Conservation (phyloP, 306 rosid genomes). For the Argentina anserina region DNA sequence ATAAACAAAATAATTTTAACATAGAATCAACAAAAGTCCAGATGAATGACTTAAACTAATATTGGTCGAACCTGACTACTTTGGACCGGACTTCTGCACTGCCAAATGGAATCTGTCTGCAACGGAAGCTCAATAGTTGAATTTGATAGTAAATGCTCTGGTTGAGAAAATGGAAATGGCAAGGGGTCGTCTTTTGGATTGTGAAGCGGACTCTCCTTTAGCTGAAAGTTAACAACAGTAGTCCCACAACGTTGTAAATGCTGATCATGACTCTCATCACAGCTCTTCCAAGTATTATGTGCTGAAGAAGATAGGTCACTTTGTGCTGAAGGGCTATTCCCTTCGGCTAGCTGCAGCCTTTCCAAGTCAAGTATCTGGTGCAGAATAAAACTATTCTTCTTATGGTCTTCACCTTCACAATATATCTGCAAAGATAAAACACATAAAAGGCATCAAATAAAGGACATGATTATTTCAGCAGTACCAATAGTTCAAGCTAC, state of each 20-base stretch:
- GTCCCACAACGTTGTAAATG: slow-evolving; percentile 32
- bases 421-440: slow-evolving; percentile 35
- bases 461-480: neutral
- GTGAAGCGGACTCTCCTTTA: slow-evolving; percentile 25
- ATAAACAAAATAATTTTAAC: neutral
- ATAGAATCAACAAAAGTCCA: too few species aligned
- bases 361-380: slow-evolving; percentile 73
- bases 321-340: slow-evolving; percentile 29
- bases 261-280: slow-evolving; percentile 36
- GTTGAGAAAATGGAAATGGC: slow-evolving; percentile 49
- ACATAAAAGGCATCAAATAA: neutral
- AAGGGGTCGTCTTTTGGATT: slow-evolving; percentile 43
- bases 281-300: slow-evolving; percentile 27
- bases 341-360: slow-evolving; percentile 48
- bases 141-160: slow-evolving; percentile 48
- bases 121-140: slow-evolving; percentile 46
- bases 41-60: slow-evolving; percentile 8
- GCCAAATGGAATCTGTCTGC: slow-evolving; percentile 68
- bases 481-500: slow-evolving; percentile 30
- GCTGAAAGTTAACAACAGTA: slow-evolving; percentile 24
- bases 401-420: slow-evolving; percentile 36
- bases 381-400: slow-evolving; percentile 38
- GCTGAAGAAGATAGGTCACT: slow-evolving; percentile 31
- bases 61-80: slow-evolving; percentile 65
- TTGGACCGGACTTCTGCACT: slow-evolving; percentile 47